A percentile compares a stretch with the other conserved stretches of the same genome.
Conservation (phyloP, 1,284 basidiomycete species). For the Marasmius tenuissimus region DNA sequence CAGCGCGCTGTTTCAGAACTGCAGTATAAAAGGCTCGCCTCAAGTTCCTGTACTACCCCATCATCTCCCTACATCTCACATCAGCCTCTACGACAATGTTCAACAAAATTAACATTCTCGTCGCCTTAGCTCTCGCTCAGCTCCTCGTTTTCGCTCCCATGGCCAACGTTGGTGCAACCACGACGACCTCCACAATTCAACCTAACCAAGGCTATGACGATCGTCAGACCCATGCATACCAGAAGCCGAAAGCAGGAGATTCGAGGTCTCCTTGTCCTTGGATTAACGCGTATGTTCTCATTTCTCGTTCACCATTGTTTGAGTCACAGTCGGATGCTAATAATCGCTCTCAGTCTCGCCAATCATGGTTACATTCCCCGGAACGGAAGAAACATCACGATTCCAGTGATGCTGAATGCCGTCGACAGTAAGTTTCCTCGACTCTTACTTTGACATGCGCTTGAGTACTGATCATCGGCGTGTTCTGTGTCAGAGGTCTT, state of each 20-base stretch:
- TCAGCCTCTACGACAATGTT: no score
- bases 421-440: constrained; percentile 6
- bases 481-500: not conserved
- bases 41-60: no score
- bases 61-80: no score
- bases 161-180: no score
- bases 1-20: no score
- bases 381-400: constrained; percentile 17
- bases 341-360: constrained; percentile 9
- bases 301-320: not conserved
- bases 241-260: not conserved
- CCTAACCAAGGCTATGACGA: not conserved
- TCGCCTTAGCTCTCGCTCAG: no score
- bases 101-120: no score
- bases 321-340: not conserved
- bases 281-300: constrained; percentile 11
- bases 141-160: no score
- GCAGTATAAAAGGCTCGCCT: no score
- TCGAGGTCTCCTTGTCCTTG: not conserved
- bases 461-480: no score
- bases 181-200: not conserved
- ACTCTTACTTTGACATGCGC: no score
- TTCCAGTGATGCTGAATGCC: constrained; percentile 12
- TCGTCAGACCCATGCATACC: not conserved
- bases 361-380: constrained; percentile 20